Conservation (phyloP, 768 basidiomycete genomes). For the Tremella mesenterica region DNA sequence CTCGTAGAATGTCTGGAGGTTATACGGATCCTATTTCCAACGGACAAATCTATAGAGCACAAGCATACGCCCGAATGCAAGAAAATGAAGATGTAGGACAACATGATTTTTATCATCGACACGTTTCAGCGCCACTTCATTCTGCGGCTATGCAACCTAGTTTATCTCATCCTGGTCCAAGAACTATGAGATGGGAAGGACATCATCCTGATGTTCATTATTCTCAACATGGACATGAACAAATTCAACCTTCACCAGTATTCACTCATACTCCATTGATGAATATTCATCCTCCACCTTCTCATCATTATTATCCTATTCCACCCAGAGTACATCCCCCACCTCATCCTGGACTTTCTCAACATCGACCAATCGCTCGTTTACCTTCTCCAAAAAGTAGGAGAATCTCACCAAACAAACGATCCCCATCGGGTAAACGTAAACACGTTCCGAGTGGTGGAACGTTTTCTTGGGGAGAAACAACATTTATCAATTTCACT, state of each 20-base stretch:
- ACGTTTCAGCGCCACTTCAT: slow-evolving; percentile 18
- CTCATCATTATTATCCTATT: slow-evolving; percentile 9
- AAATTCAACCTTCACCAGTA: too few relatives aligned
- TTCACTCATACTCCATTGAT: slow-evolving; percentile 19
- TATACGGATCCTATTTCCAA: slow-evolving; percentile 2
- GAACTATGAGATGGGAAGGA: slow-evolving; percentile 34
- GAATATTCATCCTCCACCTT: slow-evolving; percentile 33
- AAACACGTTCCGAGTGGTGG: slow-evolving; percentile 8
- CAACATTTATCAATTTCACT: slow-evolving; percentile 45
- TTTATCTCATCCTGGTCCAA: slow-evolving; percentile 4
- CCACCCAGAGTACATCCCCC: slow-evolving; percentile 29
- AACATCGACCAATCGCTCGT: slow-evolving; percentile 22
- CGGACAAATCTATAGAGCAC: slow-evolving; percentile 27
- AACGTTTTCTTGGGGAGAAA: slow-evolving; percentile 32
- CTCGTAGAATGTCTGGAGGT: slow-evolving; percentile 1
- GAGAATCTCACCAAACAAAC: slow-evolving; percentile 23
- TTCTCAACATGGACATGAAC: too few relatives aligned
- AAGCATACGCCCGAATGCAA: slow-evolving; percentile 29
- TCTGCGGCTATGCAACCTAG: slow-evolving; percentile 27
- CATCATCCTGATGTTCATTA: slow-evolving; percentile 15
- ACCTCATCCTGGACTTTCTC: slow-evolving; percentile 21
- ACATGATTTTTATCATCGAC: slow-evolving; percentile 14
- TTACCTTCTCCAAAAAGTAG: slow-evolving; percentile 15
- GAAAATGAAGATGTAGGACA: slow-evolving; percentile 23
- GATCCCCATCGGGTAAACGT: slow-evolving; percentile 23